Base-by-base conservation (phyloP, 2,329 filamentous ascomycete genomes). In the Scortechinia acanthostroma region DNA sequence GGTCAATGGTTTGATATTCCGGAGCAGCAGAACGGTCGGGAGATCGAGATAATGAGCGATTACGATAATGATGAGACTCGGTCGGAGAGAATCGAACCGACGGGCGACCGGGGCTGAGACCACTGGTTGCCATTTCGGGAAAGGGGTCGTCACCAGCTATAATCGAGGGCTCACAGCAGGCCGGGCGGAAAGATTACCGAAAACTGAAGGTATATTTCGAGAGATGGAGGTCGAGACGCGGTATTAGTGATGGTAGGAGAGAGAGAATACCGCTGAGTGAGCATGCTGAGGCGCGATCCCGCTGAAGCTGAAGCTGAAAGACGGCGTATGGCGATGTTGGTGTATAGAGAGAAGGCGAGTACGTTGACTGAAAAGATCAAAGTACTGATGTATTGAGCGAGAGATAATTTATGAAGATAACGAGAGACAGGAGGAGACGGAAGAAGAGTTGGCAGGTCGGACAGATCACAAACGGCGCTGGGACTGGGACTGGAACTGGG, bases 271-370 rank as follows among this genome's bases (percentile, higher is more conserved):
- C 6, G 17, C 6, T 10, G 35, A 40, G 17, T 19, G 10, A 6
- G 35, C 35, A 40, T 40, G 35, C 35, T 40, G 35, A 40, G 35
- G 20, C 35, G 35, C 35, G 35, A 10, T 10, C 13, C 20, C 35
- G 35, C 25, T n/a, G n/a, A n/a, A n/a, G n/a, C n/a, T n/a, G n/a
- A n/a, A n/a, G n/a, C n/a, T n/a, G n/a, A n/a, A n/a, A n/a, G n/a
- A n/a, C n/a, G n/a, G n/a, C n/a, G n/a, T n/a, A n/a, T n/a, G n/a
- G n/a, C n/a, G n/a, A n/a, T n/a, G n/a, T n/a, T n/a, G n/a, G n/a
- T n/a, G n/a, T n/a, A n/a, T n/a, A n/a, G n/a, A n/a, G n/a, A n/a
- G n/a, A n/a, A n/a, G n/a, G n/a, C n/a, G n/a, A n/a, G n/a, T n/a
- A n/a, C n/a, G n/a, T n/a, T n/a, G n/a, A n/a, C n/a, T n/a, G n/a